phyloP scores from a whole-genome alignment of 176 grass and related monocot genomes.

The Rhynchospora pubera region DNA sequence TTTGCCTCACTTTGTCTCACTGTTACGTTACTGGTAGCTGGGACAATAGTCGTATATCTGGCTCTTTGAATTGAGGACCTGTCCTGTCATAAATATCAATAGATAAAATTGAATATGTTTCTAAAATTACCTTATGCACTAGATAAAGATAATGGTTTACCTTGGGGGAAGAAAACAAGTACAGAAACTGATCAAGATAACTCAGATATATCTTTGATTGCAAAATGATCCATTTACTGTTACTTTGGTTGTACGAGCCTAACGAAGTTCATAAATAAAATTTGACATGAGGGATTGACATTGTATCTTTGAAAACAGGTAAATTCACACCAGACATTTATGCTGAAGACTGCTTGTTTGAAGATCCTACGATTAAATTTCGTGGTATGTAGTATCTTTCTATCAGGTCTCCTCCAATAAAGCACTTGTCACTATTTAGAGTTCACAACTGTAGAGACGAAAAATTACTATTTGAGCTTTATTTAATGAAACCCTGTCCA shows the following conservation, averaged over 20 bases:
- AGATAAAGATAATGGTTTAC: background rate
- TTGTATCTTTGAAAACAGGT: constrained; percentile 22
- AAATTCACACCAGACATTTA: constrained; percentile 60
- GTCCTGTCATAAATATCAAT: background rate
- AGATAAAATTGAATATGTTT: background rate
- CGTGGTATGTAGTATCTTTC: constrained; percentile 34
- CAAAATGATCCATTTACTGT: background rate
- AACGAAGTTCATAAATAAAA: background rate
- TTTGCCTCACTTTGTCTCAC: background rate
- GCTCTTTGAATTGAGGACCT: background rate
- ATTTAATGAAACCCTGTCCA: background rate
- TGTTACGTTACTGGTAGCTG: background rate
- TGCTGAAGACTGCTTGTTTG: constrained; percentile 66
- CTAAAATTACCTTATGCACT: background rate
- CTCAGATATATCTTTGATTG: background rate
- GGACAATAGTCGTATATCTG: background rate
- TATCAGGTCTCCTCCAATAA: background rate
- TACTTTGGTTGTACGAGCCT: background rate
- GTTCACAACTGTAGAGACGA: background rate
- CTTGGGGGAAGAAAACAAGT: background rate
- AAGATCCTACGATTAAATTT: constrained; percentile 91
- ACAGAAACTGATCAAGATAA: background rate
- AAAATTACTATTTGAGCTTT: background rate
- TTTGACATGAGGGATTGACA: background rate
- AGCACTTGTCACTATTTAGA: background rate